A percentile compares a stretch with the other conserved stretches of the same genome.
Conservation (phyloP, 129 eudicot genomes). For the Flaveria brownii region DNA sequence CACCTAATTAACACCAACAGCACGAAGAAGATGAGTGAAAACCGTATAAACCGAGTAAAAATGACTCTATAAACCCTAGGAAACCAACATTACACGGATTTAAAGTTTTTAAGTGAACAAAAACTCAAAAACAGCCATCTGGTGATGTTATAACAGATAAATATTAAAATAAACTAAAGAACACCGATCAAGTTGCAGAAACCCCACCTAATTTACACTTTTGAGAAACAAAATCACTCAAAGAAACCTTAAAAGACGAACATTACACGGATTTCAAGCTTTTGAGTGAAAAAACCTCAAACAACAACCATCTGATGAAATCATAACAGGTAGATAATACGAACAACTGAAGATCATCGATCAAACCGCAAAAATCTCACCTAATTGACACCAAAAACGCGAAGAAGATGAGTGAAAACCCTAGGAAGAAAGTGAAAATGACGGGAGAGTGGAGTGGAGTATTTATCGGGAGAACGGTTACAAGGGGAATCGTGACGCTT, state of each 20-base stretch:
- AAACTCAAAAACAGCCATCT: neutral
- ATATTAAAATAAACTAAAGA: neutral
- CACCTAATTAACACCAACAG: constrained; percentile 1
- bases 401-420: constrained; percentile 26
- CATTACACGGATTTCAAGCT: constrained; percentile 17
- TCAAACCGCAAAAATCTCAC: constrained; percentile 9
- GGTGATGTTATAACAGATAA: neutral
- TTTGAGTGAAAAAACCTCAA: neutral
- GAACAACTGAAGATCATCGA: neutral
- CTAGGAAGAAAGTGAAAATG: constrained; percentile 24
- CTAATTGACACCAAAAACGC: neutral
- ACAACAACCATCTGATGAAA: neutral
- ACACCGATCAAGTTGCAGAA: neutral
- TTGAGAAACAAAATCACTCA: neutral
- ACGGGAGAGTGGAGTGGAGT: constrained; percentile 20
- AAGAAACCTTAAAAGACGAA: constrained; percentile 1
- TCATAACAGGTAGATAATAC: neutral
- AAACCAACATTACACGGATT: constrained; percentile 17
- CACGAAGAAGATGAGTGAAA: too few relatives aligned
- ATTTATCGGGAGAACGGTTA: constrained; percentile 24
- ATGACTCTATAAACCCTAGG: neutral
- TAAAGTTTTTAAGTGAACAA: neutral
- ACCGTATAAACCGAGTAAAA: neutral
- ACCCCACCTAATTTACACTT: constrained; percentile 9
- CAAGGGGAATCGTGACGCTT: constrained; percentile 15